A percentile compares a stretch with the other conserved stretches of the same genome.
These are phyloP conservation scores for Tylopilus intermedius DNA, from an alignment of 768 basidiomycete species.

Conservation along the genomic window DNA sequence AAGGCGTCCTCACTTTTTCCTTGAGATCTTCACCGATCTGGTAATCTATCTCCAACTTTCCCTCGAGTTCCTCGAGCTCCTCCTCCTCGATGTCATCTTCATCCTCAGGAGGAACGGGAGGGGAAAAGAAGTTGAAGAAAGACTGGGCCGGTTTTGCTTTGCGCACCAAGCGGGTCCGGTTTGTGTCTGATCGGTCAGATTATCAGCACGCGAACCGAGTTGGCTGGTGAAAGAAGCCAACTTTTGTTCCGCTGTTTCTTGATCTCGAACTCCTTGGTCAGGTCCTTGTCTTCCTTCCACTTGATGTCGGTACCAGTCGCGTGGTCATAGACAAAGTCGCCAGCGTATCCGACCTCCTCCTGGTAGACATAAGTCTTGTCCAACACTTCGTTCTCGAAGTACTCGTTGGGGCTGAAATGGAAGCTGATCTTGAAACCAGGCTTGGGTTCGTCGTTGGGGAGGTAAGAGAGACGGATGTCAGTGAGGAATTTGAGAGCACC, in stretches of 20 bases:
- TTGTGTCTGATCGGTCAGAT: conserved; percentile 52
- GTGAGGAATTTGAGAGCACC: conserved; percentile 76
- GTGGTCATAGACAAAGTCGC: conserved; percentile 95
- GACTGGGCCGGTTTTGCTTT: conserved; percentile 90
- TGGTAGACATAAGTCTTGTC: conserved; percentile 94
- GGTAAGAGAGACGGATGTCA: conserved; percentile 79
- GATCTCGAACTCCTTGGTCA: conserved; percentile 96
- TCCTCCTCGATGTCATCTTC: conserved; percentile 76
- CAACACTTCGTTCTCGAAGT: conserved; percentile 77
- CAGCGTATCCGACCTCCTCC: conserved; percentile 89
- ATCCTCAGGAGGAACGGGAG: conserved; percentile 67
- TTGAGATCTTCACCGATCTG: conserved; percentile 98
- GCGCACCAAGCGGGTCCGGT: conserved; percentile 74
- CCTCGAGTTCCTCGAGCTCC: conserved; percentile 86
- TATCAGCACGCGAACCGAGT: not conserved
- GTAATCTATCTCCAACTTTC: conserved; percentile 92
- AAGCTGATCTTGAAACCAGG: conserved; percentile 93
- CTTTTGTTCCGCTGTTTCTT: conserved; percentile 99
- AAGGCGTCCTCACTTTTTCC: conserved; percentile 64
- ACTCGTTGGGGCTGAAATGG: conserved; percentile 77
- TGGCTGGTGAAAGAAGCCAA: conserved; percentile 27
- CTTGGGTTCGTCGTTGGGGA: conserved; percentile 56
- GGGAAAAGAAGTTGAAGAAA: conserved; percentile 98
- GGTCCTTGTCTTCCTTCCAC: conserved; percentile 98
- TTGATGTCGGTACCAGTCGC: conserved; percentile 88